Conservation (phyloP, 345 rosid species). For the Acer negundo region DNA sequence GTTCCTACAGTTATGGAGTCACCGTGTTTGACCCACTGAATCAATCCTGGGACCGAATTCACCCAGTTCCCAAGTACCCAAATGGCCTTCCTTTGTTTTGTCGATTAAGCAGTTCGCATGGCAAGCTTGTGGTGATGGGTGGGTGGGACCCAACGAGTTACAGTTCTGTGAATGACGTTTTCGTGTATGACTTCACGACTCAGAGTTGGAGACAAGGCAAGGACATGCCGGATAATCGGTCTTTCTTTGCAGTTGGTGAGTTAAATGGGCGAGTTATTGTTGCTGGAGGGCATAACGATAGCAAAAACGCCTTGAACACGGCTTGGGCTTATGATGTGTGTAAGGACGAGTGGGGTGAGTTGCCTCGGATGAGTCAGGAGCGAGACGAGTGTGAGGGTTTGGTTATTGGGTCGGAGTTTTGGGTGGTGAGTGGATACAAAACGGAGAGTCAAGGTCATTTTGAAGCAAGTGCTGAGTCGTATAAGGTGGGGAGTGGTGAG, state of each 20-base stretch:
- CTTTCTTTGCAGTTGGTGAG: conserved; percentile 47
- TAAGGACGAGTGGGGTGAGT: conserved; percentile 40
- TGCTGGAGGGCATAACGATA: conserved; percentile 52
- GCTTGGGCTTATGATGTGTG: conserved; percentile 43
- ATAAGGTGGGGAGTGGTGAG: conserved; percentile 24
- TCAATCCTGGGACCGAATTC: conserved; percentile 36
- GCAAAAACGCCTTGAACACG: conserved; percentile 42
- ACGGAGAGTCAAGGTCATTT: conserved; percentile 47
- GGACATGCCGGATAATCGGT: conserved; percentile 45
- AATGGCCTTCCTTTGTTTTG: conserved; percentile 51
- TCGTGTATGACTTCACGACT: conserved; percentile 45
- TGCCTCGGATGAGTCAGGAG: conserved; percentile 41
- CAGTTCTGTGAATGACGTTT: conserved; percentile 39
- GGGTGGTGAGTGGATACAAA: conserved; percentile 52
- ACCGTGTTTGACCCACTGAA: conserved; percentile 39
- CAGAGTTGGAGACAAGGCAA: conserved; percentile 41
- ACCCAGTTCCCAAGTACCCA: conserved; percentile 40
- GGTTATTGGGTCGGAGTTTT: conserved; percentile 41
- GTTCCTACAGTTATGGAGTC: conserved; percentile 28
- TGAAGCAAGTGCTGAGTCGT: conserved; percentile 39
- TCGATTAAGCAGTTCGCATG: conserved; percentile 39
- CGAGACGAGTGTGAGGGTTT: conserved; percentile 55
- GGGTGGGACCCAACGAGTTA: conserved; percentile 57
- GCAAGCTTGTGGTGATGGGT: conserved; percentile 47
- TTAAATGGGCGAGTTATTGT: conserved; percentile 25